Evolutionary conservation across 805 yeast species (phyloP).

Genomic region (Ogataea kodamae): DNA sequence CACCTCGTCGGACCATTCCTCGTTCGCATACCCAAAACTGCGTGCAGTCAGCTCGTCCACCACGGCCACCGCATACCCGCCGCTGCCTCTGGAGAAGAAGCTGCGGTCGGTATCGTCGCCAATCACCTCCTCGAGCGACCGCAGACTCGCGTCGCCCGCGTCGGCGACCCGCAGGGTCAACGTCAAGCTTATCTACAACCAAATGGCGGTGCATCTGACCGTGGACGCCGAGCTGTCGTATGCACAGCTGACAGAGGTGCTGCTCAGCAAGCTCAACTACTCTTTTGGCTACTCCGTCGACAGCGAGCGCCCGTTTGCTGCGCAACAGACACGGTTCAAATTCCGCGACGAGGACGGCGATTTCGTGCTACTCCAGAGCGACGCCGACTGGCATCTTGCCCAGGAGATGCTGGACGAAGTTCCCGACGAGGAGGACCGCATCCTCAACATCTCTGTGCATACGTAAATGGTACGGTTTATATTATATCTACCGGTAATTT

Average conservation of each 20-base stretch:
- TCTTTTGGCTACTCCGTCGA: conserved; percentile 50
- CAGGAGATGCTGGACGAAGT: conserved; percentile 60
- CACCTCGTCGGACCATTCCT: conserved; percentile 21
- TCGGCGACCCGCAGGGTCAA: conserved; percentile 17
- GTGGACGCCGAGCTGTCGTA: conserved; percentile 39
- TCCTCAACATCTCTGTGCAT: conserved; percentile 24
- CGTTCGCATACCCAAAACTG: conserved; percentile 23
- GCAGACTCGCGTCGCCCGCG: conserved; percentile 5
- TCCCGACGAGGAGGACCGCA: conserved; percentile 41
- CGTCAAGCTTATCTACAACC: conserved; percentile 35
- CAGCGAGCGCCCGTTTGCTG: conserved; percentile 25
- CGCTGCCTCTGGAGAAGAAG: conserved; percentile 28
- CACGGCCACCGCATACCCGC: conserved; percentile 24
- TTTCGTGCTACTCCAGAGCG: conserved; percentile 75
- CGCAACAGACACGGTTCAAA: conserved; percentile 48
- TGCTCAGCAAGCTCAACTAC: conserved; percentile 48
- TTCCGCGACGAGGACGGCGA: conserved; percentile 97
- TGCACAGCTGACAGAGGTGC: conserved; percentile 37
- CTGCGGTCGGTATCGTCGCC: conserved; percentile 36
- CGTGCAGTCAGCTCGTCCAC: conserved; percentile 29
- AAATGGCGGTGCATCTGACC: conserved; percentile 60
- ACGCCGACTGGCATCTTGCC: conserved; percentile 87
- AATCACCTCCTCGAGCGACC: conserved; percentile 16
- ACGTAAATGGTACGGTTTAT: conserved; percentile 1
- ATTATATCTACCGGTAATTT: conserved; percentile 1